Conservation (phyloP, 2,329 filamentous ascomycete species). For the Drechslerella coelobrocha region DNA sequence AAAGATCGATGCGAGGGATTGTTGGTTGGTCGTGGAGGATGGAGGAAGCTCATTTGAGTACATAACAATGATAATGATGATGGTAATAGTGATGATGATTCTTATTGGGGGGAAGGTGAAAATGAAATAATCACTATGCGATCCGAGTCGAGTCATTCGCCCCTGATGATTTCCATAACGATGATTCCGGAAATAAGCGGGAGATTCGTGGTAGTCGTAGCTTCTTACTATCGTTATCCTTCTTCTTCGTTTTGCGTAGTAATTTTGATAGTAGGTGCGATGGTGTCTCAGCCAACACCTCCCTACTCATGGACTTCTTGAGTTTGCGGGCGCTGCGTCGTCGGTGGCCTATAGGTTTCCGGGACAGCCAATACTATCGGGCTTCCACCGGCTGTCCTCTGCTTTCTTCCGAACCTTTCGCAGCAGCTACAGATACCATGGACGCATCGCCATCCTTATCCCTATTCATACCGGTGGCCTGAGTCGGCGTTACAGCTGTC, state of each 20-base stretch:
- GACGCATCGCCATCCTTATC: slow-evolving; percentile 41
- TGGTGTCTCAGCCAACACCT: not conserved
- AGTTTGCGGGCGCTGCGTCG: not conserved
- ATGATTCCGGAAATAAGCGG: slow-evolving; percentile 2
- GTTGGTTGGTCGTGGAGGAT: not conserved
- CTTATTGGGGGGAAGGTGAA: not conserved
- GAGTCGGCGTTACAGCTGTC: slow-evolving; percentile 2
- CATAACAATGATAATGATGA: not conserved
- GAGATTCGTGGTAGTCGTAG: slow-evolving; percentile 13
- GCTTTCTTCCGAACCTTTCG: slow-evolving; percentile 25
- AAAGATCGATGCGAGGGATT: not conserved
- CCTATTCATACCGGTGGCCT: slow-evolving; percentile 12
- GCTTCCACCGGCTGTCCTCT: slow-evolving; percentile 43
- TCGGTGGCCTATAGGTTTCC: not conserved
- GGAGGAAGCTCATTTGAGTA: not conserved
- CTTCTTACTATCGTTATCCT: slow-evolving; percentile 13
- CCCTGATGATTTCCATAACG: not conserved
- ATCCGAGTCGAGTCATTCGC: slow-evolving; percentile 1
- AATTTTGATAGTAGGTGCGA: not conserved
- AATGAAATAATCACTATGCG: not conserved
- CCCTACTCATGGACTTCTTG: slow-evolving; percentile 2
- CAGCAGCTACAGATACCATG: slow-evolving; percentile 12
- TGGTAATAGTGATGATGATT: not conserved
- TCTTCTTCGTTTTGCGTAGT: not conserved
- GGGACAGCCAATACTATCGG: slow-evolving; percentile 31